These are phyloP conservation scores for Komagataella populi DNA, from an alignment of 805 yeast species.

Conservation along the genomic window DNA sequence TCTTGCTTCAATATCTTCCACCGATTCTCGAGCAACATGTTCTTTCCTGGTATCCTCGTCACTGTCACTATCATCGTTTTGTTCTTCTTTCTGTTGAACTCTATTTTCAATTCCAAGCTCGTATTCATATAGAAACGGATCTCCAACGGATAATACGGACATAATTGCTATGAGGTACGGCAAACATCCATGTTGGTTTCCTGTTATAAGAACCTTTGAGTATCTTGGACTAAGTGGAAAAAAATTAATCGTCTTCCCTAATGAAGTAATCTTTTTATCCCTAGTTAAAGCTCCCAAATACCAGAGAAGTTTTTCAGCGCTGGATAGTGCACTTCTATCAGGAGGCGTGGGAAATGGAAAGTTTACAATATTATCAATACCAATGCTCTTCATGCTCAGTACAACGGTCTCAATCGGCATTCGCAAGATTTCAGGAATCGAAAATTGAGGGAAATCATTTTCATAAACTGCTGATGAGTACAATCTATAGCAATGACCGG, in stretches of 20 bases:
- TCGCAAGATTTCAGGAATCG: conserved; percentile 80
- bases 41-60: conserved; percentile 24
- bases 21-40: conserved; percentile 9
- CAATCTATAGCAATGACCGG: conserved; percentile 91
- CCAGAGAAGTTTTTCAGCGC: conserved; percentile 55
- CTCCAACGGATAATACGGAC: conserved; percentile 87
- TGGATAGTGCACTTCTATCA: conserved; percentile 38
- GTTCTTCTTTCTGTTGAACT: conserved; percentile 10
- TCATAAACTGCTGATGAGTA: conserved; percentile 92
- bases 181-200: conserved; percentile 75
- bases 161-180: conserved; percentile 87
- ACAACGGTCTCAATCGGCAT: conserved; percentile 98
- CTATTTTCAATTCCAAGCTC: conserved; percentile 40
- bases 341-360: conserved; percentile 98
- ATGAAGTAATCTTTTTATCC: conserved; percentile 46
- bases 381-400: conserved; percentile 92
- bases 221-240: conserved; percentile 93
- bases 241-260: conserved; percentile 77
- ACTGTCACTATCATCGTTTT: conserved; percentile 11
- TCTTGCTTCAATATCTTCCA: conserved; percentile 22
- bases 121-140: conserved; percentile 67
- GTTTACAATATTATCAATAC: conserved; percentile 76
- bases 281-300: conserved; percentile 67
- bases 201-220: conserved; percentile 78
- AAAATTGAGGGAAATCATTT: conserved; percentile 68